These are phyloP conservation scores for Elymus sibiricus DNA, from an alignment of 176 grass and related monocot species.

Conservation along the genomic window DNA sequence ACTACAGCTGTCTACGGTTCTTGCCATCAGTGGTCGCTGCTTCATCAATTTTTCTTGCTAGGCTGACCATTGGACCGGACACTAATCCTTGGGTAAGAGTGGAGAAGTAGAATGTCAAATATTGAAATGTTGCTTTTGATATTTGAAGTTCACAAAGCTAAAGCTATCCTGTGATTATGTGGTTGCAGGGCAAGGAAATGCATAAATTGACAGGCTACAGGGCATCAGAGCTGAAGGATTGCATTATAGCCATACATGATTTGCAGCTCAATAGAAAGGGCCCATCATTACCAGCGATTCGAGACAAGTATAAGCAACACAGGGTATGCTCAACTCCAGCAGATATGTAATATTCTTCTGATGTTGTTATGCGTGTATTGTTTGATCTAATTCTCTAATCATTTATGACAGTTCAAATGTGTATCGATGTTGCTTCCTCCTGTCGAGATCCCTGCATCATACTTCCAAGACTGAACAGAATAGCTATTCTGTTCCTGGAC, in stretches of 20 bases:
- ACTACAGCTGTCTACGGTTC: conserved; percentile 72
- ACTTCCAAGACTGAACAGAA: conserved; percentile 38
- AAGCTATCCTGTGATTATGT: conserved; percentile 18
- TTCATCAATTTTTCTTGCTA: conserved; percentile 72
- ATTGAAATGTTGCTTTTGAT: neutral
- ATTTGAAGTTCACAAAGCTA: conserved; percentile 12
- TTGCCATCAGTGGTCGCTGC: conserved; percentile 86
- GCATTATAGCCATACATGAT: conserved; percentile 55
- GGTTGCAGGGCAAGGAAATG: conserved; percentile 54
- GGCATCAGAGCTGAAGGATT: conserved; percentile 73
- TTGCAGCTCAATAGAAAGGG: conserved; percentile 73
- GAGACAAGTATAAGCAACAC: conserved; percentile 89
- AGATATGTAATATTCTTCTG: conserved; percentile 2
- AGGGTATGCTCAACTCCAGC: conserved; percentile 48
- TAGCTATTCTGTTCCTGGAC: conserved; percentile 29
- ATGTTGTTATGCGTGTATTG: conserved; percentile 1
- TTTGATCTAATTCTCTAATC: conserved; percentile 29
- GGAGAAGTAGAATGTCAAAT: neutral
- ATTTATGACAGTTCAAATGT: conserved; percentile 66
- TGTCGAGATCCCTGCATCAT: conserved; percentile 50
- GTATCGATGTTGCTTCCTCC: conserved; percentile 58
- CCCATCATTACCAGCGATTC: conserved; percentile 42
- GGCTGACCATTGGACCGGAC: conserved; percentile 52
- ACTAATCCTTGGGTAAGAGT: conserved; percentile 77
- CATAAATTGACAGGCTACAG: conserved; percentile 65